Evolutionary conservation across 225 moss, liverwort and hornwort genomes (phyloP).

Genomic region (Rhytidiadelphus loreus): DNA sequence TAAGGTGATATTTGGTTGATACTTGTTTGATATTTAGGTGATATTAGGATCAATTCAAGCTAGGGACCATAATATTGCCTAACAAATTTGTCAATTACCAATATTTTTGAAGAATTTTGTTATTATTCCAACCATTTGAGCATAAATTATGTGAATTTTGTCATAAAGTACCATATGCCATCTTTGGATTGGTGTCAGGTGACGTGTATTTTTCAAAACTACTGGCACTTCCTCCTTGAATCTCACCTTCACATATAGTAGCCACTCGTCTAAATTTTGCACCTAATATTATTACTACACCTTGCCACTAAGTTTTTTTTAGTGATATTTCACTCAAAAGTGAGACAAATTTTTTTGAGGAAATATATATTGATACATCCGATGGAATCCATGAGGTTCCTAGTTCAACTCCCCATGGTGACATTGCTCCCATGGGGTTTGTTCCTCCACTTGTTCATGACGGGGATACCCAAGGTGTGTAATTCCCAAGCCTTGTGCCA

Average conservation of each 20-base stretch:
- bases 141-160: neutral
- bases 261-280: rapidly evolving
- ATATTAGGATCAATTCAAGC: neutral
- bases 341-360: rapidly evolving
- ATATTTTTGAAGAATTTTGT: neutral
- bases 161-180: neutral
- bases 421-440: too few species aligned
- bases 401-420: too few species aligned
- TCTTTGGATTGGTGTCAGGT: neutral
- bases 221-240: rapidly evolving
- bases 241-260: neutral
- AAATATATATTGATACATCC: neutral
- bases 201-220: neutral
- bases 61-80: too few species aligned
- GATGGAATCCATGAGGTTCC: neutral
- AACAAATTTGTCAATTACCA: neutral
- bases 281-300: too few species aligned
- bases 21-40: neutral
- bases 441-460: too few species aligned
- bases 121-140: neutral
- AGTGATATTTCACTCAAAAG: neutral
- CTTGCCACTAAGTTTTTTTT: neutral
- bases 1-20: neutral
- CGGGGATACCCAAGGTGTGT: too few species aligned
- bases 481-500: too few species aligned